Evolutionary conservation across 257 asterid genomes (phyloP), one percentile per base, ranked within the genome.

Genomic region (Fraxinus americana): DNA sequence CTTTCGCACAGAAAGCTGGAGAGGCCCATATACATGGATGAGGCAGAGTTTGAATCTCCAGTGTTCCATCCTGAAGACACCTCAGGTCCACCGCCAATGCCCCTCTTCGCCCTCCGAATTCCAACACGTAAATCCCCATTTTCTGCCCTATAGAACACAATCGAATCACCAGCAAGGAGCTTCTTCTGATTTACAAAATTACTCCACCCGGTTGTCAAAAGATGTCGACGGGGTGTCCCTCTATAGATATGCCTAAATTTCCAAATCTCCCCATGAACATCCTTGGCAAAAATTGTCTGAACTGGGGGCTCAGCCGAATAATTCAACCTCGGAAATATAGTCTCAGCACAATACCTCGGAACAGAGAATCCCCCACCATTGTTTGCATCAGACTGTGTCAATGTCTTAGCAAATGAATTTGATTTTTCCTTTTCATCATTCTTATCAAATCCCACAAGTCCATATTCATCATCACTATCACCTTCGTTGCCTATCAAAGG

Each of bases 351-450:
- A 63, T 92, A 92, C 36, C 96, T 74, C 0, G 97, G 97, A 0
- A 90, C 97, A 32, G 97, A 92, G 79, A 92, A 92, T 2, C 97
- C 92, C 21, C 97, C 97, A 45, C 97, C 97, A 71, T 91, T 91
- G 80, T 91, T 92, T 7, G 94, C 95, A 77, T 92, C 96, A 48
- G 96, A 92, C 77, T 92, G 97, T 7, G 97, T 92, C 43, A 92
- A 80, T 17, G 97, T 92, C 87, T 92, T 91, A 0, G 96, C 91
- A 76, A 91, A 91, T 21, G 96, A 90, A 75, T 86, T 91, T 65
- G 88, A 76, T 73, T 88, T 91, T 45, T 90, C 98, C 57, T 85
- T 83, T 30, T 87, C 84, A 29, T 84, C 89, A 71, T 72, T 78
- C 84, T 81, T 86, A 2, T 85, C 90, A 35, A 83, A 59, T 39